Base-by-base conservation (phyloP, 2,329 filamentous ascomycete genomes). In the Xylaria sp. region DNA sequence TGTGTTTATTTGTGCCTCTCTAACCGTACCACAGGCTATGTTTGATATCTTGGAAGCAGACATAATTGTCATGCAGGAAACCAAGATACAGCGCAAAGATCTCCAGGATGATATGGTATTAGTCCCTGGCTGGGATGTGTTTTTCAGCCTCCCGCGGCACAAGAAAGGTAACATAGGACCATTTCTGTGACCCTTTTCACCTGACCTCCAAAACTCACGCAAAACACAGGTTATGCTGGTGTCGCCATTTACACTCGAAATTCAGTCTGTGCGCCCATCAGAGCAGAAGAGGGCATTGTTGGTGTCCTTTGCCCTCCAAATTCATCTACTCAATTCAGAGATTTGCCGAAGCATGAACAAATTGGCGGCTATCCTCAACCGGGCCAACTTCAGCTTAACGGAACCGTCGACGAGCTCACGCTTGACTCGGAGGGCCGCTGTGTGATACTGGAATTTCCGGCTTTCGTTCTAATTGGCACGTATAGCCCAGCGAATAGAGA, bases 161-260 rank as follows among this genome's bases (percentile, higher is more conserved):
- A 98, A 98, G 80, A 98, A 98, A 85, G 95, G 94, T 91, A 82
- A 82, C 34, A 72, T 57, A 20, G 20, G 25, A 44, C 48, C 2
- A 50, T 23, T 4, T 37, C 37, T 25, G 13, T 18, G 6, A 9
- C 48, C n/a, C 6, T 20, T 54, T 20, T 57, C 18, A 2, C 20
- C 52, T 25, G 25, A 13, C 32, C 23, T 37, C 28, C 37, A 51
- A 13, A 13, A 51, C 54, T 74, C 58, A 75, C 62, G 57, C 13
- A 18, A n/a, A 44, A 28, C 37, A 15, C 46, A 97, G 94, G 96
- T 28, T 99, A 98, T 79, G 97, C 95, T 32, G 96, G 96, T 1
- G 95, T 99, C 1, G 96, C 92, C 3, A 94, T 99, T 44, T 99
- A 98, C 81, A 98, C 94, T 0, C 89, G 94, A n/a, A 96, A 92